phyloP scores from a whole-genome alignment of 2,329 filamentous ascomycete species.

The Epichloe gansuensis region DNA sequence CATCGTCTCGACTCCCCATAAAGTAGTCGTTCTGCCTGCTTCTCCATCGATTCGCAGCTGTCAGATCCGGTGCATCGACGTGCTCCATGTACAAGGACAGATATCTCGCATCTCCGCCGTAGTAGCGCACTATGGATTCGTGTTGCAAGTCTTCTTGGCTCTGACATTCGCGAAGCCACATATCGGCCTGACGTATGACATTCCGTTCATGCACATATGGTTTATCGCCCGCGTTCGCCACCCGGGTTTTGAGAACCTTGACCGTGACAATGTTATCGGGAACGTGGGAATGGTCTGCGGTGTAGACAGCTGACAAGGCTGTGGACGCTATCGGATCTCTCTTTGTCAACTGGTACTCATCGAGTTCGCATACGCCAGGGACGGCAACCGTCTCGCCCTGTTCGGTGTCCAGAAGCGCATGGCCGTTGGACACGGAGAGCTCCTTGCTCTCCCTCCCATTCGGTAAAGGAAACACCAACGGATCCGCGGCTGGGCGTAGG shows the following conservation, averaged over 20 bases:
- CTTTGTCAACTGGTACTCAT: conserved; percentile 43
- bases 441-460: conserved; percentile 34
- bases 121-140: conserved; percentile 44
- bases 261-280: conserved; percentile 44
- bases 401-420: conserved; percentile 40
- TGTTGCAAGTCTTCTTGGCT: conserved; percentile 43
- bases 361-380: conserved; percentile 37
- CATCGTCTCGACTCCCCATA: conserved; percentile 35
- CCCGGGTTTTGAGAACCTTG: conserved; percentile 46
- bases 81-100: conserved; percentile 51
- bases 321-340: conserved; percentile 44
- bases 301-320: conserved; percentile 43
- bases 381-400: conserved; percentile 37
- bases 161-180: conserved; percentile 46
- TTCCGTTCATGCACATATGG: conserved; percentile 39
- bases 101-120: conserved; percentile 47
- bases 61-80: conserved; percentile 43
- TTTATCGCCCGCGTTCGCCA: conserved; percentile 28
- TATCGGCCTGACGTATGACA: conserved; percentile 46
- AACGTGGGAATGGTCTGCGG: conserved; percentile 39
- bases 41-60: conserved; percentile 37
- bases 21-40: conserved; percentile 35
- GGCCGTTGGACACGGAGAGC: conserved; percentile 31
- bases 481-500: conserved; percentile 35
- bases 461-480: conserved; percentile 40